These are phyloP conservation scores for Cronartium quercuum DNA, from an alignment of 1,284 basidiomycete genomes.

Conservation along the genomic window DNA sequence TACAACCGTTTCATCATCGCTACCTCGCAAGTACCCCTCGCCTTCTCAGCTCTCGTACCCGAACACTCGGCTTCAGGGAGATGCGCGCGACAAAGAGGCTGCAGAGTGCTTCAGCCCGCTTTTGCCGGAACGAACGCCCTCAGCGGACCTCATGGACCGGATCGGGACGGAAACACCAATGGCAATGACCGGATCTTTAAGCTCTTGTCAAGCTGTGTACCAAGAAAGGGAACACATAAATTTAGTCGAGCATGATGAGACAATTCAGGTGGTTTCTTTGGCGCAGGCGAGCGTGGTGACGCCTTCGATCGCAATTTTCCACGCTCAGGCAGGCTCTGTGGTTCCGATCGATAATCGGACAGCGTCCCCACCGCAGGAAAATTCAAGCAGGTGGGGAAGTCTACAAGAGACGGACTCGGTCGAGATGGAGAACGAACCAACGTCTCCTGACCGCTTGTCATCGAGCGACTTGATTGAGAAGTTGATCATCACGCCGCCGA, in stretches of 20 bases:
- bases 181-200: background rate
- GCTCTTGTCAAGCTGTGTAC: background rate
- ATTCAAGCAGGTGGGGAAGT: background rate
- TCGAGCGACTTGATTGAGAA: background rate
- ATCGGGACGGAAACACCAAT: background rate
- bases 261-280: background rate
- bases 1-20: no score
- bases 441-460: background rate
- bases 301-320: background rate
- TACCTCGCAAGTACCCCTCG: no score
- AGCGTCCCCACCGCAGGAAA: background rate
- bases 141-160: slow-evolving; percentile 17
- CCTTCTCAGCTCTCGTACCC: background rate
- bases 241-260: background rate
- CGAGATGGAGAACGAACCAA: background rate
- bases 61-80: no score
- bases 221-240: background rate
- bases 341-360: background rate
- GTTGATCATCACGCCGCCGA: no score
- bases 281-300: background rate
- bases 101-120: background rate
- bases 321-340: background rate
- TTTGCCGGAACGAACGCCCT: slow-evolving; percentile 16
- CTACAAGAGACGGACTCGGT: background rate
- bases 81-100: background rate